Evolutionary conservation across 352 stramenopile species (phyloP), one percentile per base, ranked within the genome.

Genomic region (Lagenidium giganteum): DNA sequence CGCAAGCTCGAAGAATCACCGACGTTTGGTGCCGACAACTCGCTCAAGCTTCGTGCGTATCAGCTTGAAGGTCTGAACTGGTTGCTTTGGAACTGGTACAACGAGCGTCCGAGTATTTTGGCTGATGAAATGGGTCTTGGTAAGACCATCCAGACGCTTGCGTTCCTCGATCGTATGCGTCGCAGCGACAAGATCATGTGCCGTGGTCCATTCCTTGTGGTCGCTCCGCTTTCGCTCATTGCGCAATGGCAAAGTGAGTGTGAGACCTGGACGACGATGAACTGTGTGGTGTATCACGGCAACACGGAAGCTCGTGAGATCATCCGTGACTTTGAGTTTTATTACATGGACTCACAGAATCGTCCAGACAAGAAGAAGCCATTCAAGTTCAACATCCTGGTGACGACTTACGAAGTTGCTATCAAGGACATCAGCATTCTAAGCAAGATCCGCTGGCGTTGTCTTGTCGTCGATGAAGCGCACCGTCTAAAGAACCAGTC

Each of bases 191-290:
- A 96, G 38, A 96, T 91, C 23, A 70, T 90, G 47, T 86, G 78
- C n/a, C 78, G 80, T 3, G 93, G 94, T 5, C 97, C 97, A 12
- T 99, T 98, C 58, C 77, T 99, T 5, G 92, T 99, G 20, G 91
- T 99, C 9, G 97, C 96, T 8, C 97, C 97, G 9, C 77, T 99
- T 3, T 98, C 94, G 20, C 97, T 98, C 2, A 94, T 99, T 42
- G 79, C 90, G n/a, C 97, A 99, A 57, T 99, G 98, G 98, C 77
- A 99, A 53, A 95, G 97, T 41, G 97, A 99, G 70, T 98, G 99
- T 56, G 81, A 97, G 39, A 93, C 70, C 26, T 99, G 97, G 97
- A 99, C 96, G 1, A 84, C 95, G 32, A 94, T 99, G 61, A 99
- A 99, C 67, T 98, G 95, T 31, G 87, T 99, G 38, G 87, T 99